Conservation (phyloP, 169 alveolate species). For the Theileria parva region DNA sequence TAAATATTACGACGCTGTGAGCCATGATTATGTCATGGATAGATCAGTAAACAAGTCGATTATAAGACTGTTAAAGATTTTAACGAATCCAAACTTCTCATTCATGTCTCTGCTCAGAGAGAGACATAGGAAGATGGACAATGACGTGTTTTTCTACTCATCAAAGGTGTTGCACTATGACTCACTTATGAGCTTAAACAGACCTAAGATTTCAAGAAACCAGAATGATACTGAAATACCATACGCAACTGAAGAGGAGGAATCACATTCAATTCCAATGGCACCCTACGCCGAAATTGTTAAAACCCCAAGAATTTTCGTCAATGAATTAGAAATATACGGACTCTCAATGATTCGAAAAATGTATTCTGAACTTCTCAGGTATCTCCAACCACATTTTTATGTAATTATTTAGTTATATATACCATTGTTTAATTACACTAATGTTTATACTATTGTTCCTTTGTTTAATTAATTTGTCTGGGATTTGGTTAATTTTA, state of each 20-base stretch:
- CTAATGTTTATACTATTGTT: background rate
- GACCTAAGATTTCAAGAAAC: conserved; percentile 8
- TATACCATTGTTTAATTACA: conserved; percentile 3
- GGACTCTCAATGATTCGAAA: conserved; percentile 36
- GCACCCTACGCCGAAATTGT: conserved; percentile 45
- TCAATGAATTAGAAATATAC: background rate
- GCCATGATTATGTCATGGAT: conserved; percentile 46
- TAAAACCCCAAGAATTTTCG: conserved; percentile 26
- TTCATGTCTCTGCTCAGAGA: conserved; percentile 49
- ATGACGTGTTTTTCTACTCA: conserved; percentile 55
- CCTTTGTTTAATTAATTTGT: background rate
- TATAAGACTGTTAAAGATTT: conserved; percentile 13
- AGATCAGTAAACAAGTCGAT: conserved; percentile 23
- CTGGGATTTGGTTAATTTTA: background rate
- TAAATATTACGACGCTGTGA: conserved; percentile 17
- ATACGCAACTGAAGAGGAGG: background rate
- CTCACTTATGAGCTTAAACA: conserved; percentile 2
- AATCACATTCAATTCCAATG: conserved; percentile 17
- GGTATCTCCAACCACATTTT: background rate
- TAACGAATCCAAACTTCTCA: conserved; percentile 54
- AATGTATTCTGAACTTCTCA: conserved; percentile 19
- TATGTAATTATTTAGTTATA: conserved; percentile 1
- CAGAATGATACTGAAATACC: background rate
- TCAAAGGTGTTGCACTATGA: conserved; percentile 36
- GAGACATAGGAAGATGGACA: conserved; percentile 54